Base-by-base conservation (phyloP, 371 early-diverging fungal genomes). In the Mucor sp. region DNA sequence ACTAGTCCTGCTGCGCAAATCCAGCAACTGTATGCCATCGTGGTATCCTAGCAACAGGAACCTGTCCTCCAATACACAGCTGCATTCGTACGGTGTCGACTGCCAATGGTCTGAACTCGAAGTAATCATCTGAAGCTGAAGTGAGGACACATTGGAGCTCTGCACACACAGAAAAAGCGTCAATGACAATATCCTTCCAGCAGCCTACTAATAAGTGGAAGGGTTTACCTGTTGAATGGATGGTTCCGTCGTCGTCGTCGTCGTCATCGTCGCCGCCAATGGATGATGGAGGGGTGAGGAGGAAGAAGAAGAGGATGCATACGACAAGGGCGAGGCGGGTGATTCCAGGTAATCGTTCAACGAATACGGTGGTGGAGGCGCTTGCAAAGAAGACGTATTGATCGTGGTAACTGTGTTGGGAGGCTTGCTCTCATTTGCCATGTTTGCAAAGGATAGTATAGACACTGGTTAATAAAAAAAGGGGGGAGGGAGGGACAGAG, bases 61-160 rank as follows among this genome's bases (percentile, higher is more conserved):
- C 9, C 79, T 64, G 35, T 77, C 73, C 27, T 81, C 78, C 12
- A 82, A 28, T 3, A 79, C 69, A 65, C 77, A 75, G n/a, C 78
- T 68, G 23, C 80, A 78, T 27, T 77, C 74, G 50, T 73, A 80
- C 4, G 74, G 72, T 14, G 72, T 69, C 3, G 63, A 35, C 30
- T 58, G 62, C 68, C 70, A 70, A 53, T 47, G 63, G 11, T 65
- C 60, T 41, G 60, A 23, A 32, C 67, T 70, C 11, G 79, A 74
- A 4, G 68, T 43, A 1, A 76, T 21, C 28, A 75, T 44, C 39
- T 68, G 66, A 9, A 80, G 60, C n/a, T 71, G 68, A 21, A 76
- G 39, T 43, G 68, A 63, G 3, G 78, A 68, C 12, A 62, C 35
- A 53, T 53, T 53, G 12, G 55, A 9, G 7, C 55, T 17, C 53